These are phyloP conservation scores for Dichomitus squalens DNA, from an alignment of 1,284 basidiomycete genomes.

Conservation along the genomic window DNA sequence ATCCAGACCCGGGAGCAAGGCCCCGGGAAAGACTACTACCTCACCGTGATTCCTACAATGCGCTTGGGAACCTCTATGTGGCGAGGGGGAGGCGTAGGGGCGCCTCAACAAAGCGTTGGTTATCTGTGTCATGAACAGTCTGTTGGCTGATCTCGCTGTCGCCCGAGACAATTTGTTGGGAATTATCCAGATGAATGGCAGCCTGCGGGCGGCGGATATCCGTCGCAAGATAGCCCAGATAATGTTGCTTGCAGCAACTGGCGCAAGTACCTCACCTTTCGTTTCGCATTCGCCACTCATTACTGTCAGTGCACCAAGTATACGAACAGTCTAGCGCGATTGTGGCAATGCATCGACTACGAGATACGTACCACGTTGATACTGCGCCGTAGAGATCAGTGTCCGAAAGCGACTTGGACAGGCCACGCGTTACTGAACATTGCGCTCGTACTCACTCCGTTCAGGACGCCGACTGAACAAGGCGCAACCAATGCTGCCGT, in stretches of 20 bases:
- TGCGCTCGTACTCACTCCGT: too few relatives aligned
- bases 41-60: constrained; percentile 35
- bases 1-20: constrained; percentile 31
- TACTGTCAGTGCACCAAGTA: constrained; percentile 6
- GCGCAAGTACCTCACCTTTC: constrained; percentile 2
- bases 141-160: constrained; percentile 34
- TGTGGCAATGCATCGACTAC: too few relatives aligned
- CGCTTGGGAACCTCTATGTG: constrained; percentile 38
- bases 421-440: too few relatives aligned
- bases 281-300: constrained; percentile 4
- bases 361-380: too few relatives aligned
- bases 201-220: constrained; percentile 29
- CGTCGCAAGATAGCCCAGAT: constrained; percentile 26
- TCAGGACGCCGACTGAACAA: too few relatives aligned
- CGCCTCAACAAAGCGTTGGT: constrained; percentile 33
- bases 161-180: constrained; percentile 39
- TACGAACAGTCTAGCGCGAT: too few relatives aligned
- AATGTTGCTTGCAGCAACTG: constrained; percentile 36
- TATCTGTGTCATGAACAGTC: constrained; percentile 26
- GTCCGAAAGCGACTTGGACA: too few relatives aligned
- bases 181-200: constrained; percentile 36
- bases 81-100: constrained; percentile 35
- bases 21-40: constrained; percentile 20
- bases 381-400: too few relatives aligned
- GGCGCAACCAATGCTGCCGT: too few relatives aligned